These are phyloP conservation scores for Phialemonium atrogriseum DNA, from an alignment of 2,329 filamentous ascomycete species.

Conservation along the genomic window DNA sequence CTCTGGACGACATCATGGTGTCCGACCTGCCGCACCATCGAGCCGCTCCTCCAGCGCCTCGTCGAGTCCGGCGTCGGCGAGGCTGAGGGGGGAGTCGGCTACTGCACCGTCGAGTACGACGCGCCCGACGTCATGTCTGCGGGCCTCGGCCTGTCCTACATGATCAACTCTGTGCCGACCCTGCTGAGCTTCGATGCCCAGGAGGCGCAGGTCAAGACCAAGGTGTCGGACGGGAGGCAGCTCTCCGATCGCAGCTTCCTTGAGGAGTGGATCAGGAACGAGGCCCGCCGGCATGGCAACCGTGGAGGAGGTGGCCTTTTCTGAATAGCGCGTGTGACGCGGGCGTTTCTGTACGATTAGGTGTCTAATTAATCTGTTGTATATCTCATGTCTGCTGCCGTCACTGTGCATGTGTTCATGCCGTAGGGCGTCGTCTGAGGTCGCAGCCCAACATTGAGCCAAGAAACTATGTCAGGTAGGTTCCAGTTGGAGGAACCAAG, in stretches of 20 bases:
- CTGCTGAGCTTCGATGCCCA: slow-evolving; percentile 49
- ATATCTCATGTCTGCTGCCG: too few species aligned
- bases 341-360: too few species aligned
- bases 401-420: too few species aligned
- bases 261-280: slow-evolving; percentile 43
- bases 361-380: too few species aligned
- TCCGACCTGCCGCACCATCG: slow-evolving; percentile 41
- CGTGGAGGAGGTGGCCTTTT: slow-evolving; percentile 27
- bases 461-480: too few species aligned
- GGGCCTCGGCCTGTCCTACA: slow-evolving; percentile 42
- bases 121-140: slow-evolving; percentile 45
- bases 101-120: slow-evolving; percentile 47
- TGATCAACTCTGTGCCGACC: slow-evolving; percentile 51
- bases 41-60: slow-evolving; percentile 39
- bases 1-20: slow-evolving; percentile 55
- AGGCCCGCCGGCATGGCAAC: slow-evolving; percentile 38
- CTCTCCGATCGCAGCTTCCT: slow-evolving; percentile 42
- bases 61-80: slow-evolving; percentile 45
- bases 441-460: too few species aligned
- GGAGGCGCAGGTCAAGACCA: slow-evolving; percentile 40
- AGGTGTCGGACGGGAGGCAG: slow-evolving; percentile 38
- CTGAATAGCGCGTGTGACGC: too few species aligned
- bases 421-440: too few species aligned
- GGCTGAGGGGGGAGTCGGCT: slow-evolving; percentile 46
- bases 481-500: too few species aligned